Evolutionary conservation across 2,329 filamentous ascomycete species (phyloP).

Genomic region (Aureobasidium mangrovei): DNA sequence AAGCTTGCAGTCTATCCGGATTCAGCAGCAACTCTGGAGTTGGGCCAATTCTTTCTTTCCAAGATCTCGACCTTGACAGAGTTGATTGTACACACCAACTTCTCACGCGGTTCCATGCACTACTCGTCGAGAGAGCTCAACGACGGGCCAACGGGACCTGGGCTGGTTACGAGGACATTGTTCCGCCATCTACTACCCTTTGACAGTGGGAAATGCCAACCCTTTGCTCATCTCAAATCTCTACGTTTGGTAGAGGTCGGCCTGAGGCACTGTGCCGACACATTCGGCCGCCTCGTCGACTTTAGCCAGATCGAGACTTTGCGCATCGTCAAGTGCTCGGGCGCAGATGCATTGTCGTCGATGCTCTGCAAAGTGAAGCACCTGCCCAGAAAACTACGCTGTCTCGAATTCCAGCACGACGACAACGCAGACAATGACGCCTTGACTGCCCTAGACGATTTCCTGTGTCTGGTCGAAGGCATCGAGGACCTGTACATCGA

Average conservation of each 20-base stretch:
- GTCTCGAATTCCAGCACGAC: conserved; percentile 39
- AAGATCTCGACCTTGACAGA: conserved; percentile 36
- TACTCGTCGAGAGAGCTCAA: conserved; percentile 35
- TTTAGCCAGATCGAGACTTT: conserved; percentile 36
- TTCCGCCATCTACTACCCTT: conserved; percentile 42
- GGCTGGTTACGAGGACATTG: conserved; percentile 37
- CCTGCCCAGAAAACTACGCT: conserved; percentile 37
- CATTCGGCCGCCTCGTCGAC: conserved; percentile 40
- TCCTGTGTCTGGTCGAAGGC: conserved; percentile 39
- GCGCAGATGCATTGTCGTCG: conserved; percentile 39
- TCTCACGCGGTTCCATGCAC: conserved; percentile 30
- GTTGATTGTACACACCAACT: conserved; percentile 40
- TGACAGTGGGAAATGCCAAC: conserved; percentile 32
- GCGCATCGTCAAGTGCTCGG: conserved; percentile 36
- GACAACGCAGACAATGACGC: conserved; percentile 41
- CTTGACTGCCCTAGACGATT: conserved; percentile 38
- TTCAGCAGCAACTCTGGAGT: conserved; percentile 35
- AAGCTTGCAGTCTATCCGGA: conserved; percentile 42
- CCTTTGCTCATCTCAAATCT: conserved; percentile 34
- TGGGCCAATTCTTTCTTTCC: conserved; percentile 35
- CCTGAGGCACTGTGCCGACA: conserved; percentile 39
- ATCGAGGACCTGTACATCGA: conserved; percentile 38
- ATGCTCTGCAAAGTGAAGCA: conserved; percentile 38
- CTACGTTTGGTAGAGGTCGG: conserved; percentile 38
- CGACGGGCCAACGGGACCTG: conserved; percentile 39